Percentiles rank a stretch among this genome's conserved stretches.
These are phyloP conservation scores for Saturnispora besseyi DNA, from an alignment of 805 yeast species.

Conservation along the genomic window DNA sequence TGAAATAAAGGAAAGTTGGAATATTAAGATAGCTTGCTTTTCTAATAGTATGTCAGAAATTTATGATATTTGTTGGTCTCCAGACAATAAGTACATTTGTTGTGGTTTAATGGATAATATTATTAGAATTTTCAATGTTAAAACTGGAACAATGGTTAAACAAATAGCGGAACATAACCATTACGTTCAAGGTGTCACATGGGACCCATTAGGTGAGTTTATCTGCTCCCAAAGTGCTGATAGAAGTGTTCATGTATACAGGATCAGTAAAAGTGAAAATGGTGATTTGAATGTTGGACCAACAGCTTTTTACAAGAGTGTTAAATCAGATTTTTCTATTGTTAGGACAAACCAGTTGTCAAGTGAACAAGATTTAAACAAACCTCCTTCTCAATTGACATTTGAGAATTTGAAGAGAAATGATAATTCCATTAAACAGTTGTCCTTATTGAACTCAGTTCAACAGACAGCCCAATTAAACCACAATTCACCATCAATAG, in stretches of 20 bases:
- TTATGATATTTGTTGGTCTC: slow-evolving; percentile 91
- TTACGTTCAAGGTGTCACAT: slow-evolving; percentile 90
- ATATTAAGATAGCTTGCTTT: slow-evolving; percentile 47
- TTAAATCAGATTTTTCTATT: slow-evolving; percentile 41
- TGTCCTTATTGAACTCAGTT: background rate
- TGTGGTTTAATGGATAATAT: slow-evolving; percentile 90
- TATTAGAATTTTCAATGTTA: slow-evolving; percentile 56
- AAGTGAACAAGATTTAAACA: slow-evolving; percentile 3
- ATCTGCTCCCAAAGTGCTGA: slow-evolving; percentile 89
- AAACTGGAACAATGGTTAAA: slow-evolving; percentile 46
- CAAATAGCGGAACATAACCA: slow-evolving; percentile 71
- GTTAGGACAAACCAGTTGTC: slow-evolving; percentile 29
- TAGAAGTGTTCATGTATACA: slow-evolving; percentile 66
- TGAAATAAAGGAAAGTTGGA: slow-evolving; percentile 68
- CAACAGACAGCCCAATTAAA: background rate
- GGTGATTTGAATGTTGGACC: slow-evolving; percentile 30
- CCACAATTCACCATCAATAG: background rate
- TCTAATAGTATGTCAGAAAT: slow-evolving; percentile 58
- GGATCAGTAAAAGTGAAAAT: slow-evolving; percentile 22
- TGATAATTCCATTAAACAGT: background rate
- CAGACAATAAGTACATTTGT: slow-evolving; percentile 65
- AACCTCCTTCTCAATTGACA: slow-evolving; percentile 9
- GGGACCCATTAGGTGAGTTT: slow-evolving; percentile 83
- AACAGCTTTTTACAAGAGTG: slow-evolving; percentile 38
- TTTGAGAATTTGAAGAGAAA: slow-evolving; percentile 9